These are phyloP conservation scores for Eimeria mitis DNA, from an alignment of 169 alveolate species.

Conservation along the genomic window DNA sequence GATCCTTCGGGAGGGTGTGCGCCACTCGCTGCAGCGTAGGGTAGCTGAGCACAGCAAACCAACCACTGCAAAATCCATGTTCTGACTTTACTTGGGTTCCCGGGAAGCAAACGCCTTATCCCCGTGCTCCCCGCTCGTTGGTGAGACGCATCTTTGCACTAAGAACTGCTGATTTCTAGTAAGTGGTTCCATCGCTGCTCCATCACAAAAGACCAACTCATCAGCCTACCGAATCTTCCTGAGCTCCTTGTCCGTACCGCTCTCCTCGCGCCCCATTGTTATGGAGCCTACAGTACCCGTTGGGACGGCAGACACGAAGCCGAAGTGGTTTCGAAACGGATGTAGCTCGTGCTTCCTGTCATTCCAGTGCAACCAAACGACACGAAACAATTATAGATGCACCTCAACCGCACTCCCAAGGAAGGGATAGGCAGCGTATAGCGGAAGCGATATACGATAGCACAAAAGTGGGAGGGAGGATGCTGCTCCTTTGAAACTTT, in stretches of 20 bases:
- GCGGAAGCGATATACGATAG: neutral
- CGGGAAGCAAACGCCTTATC: neutral
- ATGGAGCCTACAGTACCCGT: constrained; percentile 81
- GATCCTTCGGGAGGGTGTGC: constrained; percentile 83
- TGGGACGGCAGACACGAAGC: constrained; percentile 82
- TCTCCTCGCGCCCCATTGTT: constrained; percentile 69
- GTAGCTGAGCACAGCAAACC: constrained; percentile 55
- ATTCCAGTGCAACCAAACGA: neutral
- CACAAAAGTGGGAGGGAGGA: neutral
- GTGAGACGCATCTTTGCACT: neutral
- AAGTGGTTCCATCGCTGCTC: neutral
- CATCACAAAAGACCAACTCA: neutral
- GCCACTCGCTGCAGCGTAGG: constrained; percentile 86
- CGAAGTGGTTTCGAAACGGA: constrained; percentile 85
- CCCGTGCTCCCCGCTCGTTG: neutral
- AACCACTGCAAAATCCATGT: neutral
- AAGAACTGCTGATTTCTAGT: neutral
- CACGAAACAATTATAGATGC: neutral
- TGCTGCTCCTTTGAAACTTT: neutral
- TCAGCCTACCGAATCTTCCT: constrained; percentile 70
- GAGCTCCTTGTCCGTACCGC: constrained; percentile 73
- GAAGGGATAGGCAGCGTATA: neutral
- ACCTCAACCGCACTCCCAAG: neutral
- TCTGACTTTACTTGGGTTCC: neutral
- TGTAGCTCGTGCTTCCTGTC: constrained; percentile 71